Percentiles rank a stretch among this genome's conserved stretches.
Conservation (phyloP, 352 stramenopile species). For the Peronospora destructor region DNA sequence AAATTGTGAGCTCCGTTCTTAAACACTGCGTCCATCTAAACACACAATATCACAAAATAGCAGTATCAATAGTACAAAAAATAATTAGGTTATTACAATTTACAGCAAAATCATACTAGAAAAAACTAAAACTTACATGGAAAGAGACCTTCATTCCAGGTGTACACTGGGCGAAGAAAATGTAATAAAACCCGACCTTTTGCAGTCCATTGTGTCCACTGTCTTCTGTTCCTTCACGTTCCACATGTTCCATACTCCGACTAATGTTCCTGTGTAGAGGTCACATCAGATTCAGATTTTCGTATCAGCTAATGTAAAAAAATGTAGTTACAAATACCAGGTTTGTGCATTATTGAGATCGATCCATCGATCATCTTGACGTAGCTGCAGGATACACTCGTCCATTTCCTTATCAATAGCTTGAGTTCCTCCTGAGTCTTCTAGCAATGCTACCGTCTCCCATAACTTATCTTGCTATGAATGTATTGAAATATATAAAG, state of each 20-base stretch:
- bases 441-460: constrained; percentile 43
- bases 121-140: constrained; percentile 37
- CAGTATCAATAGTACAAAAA: too few species aligned
- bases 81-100: too few species aligned
- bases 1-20: constrained; percentile 76
- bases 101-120: background rate
- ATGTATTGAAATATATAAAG: too few species aligned
- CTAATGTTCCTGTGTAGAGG: constrained; percentile 30
- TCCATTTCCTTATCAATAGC: constrained; percentile 23
- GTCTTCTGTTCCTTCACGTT: constrained; percentile 11
- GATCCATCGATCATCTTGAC: constrained; percentile 45
- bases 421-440: constrained; percentile 23
- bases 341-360: constrained; percentile 50
- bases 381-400: constrained; percentile 44
- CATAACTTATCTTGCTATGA: constrained; percentile 49
- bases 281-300: too few species aligned
- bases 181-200: constrained; percentile 75
- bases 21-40: constrained; percentile 77
- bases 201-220: constrained; percentile 21
- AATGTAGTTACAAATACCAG: constrained; percentile 27
- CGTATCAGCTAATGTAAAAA: constrained; percentile 1
- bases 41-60: too few species aligned
- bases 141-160: constrained; percentile 80
- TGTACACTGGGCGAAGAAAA: constrained; percentile 82
- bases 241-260: constrained; percentile 28